These are phyloP conservation scores for Linum trigynum DNA, from an alignment of 345 rosid species.

Conservation along the genomic window DNA sequence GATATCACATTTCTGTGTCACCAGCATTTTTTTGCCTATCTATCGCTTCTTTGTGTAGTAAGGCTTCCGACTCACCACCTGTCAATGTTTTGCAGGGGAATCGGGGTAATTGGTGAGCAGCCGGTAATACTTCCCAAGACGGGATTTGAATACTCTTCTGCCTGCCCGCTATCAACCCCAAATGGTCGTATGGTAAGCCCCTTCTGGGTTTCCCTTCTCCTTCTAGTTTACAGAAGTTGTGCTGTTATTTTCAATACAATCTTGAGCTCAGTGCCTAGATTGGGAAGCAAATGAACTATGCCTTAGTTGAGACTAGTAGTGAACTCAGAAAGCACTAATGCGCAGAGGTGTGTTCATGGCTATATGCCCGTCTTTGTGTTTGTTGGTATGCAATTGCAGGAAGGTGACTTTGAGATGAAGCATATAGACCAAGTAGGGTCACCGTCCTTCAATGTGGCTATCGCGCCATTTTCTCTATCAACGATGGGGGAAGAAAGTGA, in stretches of 20 bases:
- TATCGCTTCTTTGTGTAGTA: neutral
- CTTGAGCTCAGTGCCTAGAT: too few relatives aligned
- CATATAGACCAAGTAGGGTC: conserved; percentile 46
- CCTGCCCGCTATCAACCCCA: conserved; percentile 58
- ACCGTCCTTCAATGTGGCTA: conserved; percentile 48
- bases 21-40: neutral
- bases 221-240: neutral
- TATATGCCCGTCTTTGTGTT: neutral
- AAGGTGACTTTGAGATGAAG: conserved; percentile 79
- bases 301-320: too few relatives aligned
- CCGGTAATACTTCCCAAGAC: conserved; percentile 64
- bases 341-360: neutral
- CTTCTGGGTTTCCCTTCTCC: conserved; percentile 3
- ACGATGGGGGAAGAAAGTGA: conserved; percentile 44
- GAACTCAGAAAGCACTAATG: neutral
- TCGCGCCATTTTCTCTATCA: conserved; percentile 61
- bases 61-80: neutral
- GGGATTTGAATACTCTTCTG: conserved; percentile 70
- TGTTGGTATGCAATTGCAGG: conserved; percentile 31
- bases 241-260: neutral
- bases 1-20: too few relatives aligned
- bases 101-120: conserved; percentile 71
- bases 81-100: conserved; percentile 34
- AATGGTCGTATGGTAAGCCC: conserved; percentile 58
- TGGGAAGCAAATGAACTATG: too few relatives aligned